phyloP scores from a whole-genome alignment of 2,329 filamentous ascomycete species.

The Penicillium digitatum region DNA sequence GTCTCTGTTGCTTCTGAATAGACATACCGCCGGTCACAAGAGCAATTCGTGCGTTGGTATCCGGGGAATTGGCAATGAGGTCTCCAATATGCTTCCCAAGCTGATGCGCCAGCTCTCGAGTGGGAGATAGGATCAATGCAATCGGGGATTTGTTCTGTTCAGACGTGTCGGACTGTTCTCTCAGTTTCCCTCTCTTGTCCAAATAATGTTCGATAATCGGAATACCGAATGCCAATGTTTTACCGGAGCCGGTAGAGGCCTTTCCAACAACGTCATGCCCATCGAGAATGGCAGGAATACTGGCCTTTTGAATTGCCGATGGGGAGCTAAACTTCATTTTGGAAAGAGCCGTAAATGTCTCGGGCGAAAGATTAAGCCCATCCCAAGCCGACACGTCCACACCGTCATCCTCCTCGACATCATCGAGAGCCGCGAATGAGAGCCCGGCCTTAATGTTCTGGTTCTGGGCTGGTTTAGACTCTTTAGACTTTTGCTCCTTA shows the following conservation, averaged over 20 bases:
- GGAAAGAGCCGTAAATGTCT: conserved; percentile 68
- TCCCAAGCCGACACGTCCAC: conserved; percentile 75
- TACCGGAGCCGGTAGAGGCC: conserved; percentile 92
- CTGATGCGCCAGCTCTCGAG: conserved; percentile 89
- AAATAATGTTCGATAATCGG: conserved; percentile 86
- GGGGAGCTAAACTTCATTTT: conserved; percentile 76
- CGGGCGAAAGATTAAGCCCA: conserved; percentile 66
- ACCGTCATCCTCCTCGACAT: conserved; percentile 52
- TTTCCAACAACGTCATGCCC: conserved; percentile 94
- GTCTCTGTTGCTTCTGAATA: conserved; percentile 88
- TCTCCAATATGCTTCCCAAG: conserved; percentile 75
- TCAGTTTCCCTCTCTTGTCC: conserved; percentile 39
- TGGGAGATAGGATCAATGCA: conserved; percentile 83
- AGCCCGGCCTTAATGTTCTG: conserved; percentile 31
- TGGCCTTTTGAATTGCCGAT: conserved; percentile 72
- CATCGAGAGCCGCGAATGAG: conserved; percentile 38
- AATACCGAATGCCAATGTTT: conserved; percentile 91
- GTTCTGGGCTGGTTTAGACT: conserved; percentile 34
- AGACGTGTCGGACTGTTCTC: conserved; percentile 42
- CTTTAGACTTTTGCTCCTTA: conserved; percentile 20
- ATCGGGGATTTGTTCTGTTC: conserved; percentile 50
- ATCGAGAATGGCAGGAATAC: conserved; percentile 76
- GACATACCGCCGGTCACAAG: conserved; percentile 89
- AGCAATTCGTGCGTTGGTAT: conserved; percentile 61
- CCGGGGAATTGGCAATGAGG: conserved; percentile 64